These are phyloP conservation scores for Fomes fomentarius DNA, from an alignment of 1,284 basidiomycete species.

Conservation along the genomic window DNA sequence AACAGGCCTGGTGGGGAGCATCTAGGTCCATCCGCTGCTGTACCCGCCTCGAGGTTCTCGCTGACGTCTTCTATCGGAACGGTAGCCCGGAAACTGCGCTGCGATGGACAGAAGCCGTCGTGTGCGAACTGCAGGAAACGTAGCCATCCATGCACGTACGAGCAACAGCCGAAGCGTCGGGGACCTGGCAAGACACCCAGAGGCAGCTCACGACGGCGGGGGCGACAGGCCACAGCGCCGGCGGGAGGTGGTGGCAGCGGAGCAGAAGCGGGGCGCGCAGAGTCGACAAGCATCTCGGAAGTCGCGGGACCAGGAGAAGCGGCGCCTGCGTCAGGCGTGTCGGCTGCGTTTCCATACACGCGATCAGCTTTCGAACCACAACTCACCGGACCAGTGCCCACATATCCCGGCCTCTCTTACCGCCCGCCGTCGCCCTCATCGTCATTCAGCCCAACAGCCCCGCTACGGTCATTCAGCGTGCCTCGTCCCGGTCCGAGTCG, in stretches of 20 bases:
- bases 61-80: conserved; percentile 21
- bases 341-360: conserved; percentile 11
- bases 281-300: neutral
- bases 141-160: conserved; percentile 55
- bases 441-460: conserved; percentile 13
- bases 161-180: conserved; percentile 54
- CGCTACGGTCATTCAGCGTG: conserved; percentile 8
- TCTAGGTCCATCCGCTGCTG: conserved; percentile 4
- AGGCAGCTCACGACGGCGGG: conserved; percentile 30
- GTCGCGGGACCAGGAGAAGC: conserved; percentile 1
- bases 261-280: neutral
- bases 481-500: conserved; percentile 19
- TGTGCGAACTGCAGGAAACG: conserved; percentile 63
- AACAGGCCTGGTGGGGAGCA: conserved; percentile 1
- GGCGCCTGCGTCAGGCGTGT: conserved; percentile 2
- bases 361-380: conserved; percentile 20
- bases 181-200: conserved; percentile 73
- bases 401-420: conserved; percentile 21
- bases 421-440: conserved; percentile 19
- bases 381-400: conserved; percentile 18
- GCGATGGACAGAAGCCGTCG: conserved; percentile 62
- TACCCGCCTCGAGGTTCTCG: neutral
- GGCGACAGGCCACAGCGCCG: conserved; percentile 26
- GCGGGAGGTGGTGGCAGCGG: neutral
- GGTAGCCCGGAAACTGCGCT: conserved; percentile 70